Conservation (phyloP, 345 rosid species). For the Laguncularia racemosa region DNA sequence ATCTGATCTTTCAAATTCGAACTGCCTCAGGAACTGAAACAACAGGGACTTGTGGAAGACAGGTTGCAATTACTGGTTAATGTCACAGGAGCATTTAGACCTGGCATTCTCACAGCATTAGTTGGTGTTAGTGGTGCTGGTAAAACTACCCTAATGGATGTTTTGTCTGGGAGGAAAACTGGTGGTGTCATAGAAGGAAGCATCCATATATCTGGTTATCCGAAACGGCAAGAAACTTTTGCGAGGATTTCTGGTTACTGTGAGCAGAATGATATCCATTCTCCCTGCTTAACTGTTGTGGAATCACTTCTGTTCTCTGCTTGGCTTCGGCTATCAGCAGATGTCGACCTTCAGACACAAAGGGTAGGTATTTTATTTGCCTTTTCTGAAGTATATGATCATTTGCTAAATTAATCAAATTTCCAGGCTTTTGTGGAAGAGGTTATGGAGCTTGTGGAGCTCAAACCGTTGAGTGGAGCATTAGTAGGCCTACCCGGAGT, state of each 20-base stretch:
- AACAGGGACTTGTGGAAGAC: slow-evolving; percentile 81
- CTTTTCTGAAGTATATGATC: slow-evolving; percentile 1
- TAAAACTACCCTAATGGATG: slow-evolving; percentile 99
- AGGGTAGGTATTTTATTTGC: slow-evolving; percentile 34
- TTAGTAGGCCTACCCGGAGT: slow-evolving; percentile 95
- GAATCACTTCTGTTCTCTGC: slow-evolving; percentile 97
- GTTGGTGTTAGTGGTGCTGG: slow-evolving; percentile 99
- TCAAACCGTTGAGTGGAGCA: slow-evolving; percentile 70
- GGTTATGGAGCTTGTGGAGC: slow-evolving; percentile 98
- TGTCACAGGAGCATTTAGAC: slow-evolving; percentile 94
- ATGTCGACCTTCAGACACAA: slow-evolving; percentile 68
- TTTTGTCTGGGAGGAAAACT: slow-evolving; percentile 94
- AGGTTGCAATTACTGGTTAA: slow-evolving; percentile 75
- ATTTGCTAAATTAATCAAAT: slow-evolving; percentile 20
- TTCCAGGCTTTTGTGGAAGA: slow-evolving; percentile 92
- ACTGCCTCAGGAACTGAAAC: slow-evolving; percentile 70
- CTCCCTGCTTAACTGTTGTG: slow-evolving; percentile 86
- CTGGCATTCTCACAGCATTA: slow-evolving; percentile 86
- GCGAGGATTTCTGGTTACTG: slow-evolving; percentile 97
- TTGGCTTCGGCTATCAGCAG: slow-evolving; percentile 81
- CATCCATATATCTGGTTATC: slow-evolving; percentile 79
- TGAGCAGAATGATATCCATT: slow-evolving; percentile 95
- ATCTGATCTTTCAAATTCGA: slow-evolving; percentile 9
- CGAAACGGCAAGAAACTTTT: slow-evolving; percentile 88
- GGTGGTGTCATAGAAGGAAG: slow-evolving; percentile 87